Evolutionary conservation across 495 filamentous ascomycete genomes (phyloP).

Genomic region (Penicillium roqueforti): DNA sequence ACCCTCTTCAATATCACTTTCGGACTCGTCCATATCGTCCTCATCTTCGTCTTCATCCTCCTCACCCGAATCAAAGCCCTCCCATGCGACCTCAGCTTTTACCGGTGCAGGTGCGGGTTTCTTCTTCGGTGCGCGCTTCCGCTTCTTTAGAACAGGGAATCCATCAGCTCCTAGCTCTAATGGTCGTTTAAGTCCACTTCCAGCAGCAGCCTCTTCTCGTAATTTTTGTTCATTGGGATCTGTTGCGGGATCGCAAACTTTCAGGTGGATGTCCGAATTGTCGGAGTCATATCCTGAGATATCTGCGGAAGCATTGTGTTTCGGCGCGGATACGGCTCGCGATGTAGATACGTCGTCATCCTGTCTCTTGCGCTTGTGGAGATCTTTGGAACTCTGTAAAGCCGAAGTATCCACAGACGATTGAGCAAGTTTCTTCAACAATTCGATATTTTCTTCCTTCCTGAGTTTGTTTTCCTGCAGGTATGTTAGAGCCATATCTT

Average conservation of each 20-base stretch:
- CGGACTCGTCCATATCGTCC: constrained; percentile 14
- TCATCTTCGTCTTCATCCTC: constrained; percentile 22
- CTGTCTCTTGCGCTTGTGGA: constrained; percentile 54
- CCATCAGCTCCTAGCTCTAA: constrained; percentile 74
- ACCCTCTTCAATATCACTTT: constrained; percentile 19
- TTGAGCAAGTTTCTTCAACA: constrained; percentile 76
- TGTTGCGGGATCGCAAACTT: constrained; percentile 18
- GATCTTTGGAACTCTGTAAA: constrained; percentile 67
- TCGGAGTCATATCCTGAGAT: constrained; percentile 36
- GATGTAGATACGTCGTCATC: constrained; percentile 13
- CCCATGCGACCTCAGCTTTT: constrained; percentile 50
- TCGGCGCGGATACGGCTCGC: constrained; percentile 4
- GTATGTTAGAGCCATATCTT: constrained; percentile 17
- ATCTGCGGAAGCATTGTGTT: constrained; percentile 15
- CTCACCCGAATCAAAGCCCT: constrained; percentile 54
- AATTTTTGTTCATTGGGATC: constrained; percentile 19
- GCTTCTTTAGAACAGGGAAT: constrained; percentile 73
- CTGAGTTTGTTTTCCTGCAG: constrained; percentile 78
- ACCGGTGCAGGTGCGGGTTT: constrained; percentile 28
- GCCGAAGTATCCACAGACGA: constrained; percentile 77
- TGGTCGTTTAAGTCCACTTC: constrained; percentile 82
- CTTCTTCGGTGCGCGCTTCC: constrained; percentile 39
- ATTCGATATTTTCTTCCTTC: constrained; percentile 85
- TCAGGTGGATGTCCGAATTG: constrained; percentile 33
- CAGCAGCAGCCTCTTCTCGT: constrained; percentile 37